These are phyloP conservation scores for Melanomma pulvis-pyrius DNA, from an alignment of 495 filamentous ascomycete genomes.

Conservation along the genomic window DNA sequence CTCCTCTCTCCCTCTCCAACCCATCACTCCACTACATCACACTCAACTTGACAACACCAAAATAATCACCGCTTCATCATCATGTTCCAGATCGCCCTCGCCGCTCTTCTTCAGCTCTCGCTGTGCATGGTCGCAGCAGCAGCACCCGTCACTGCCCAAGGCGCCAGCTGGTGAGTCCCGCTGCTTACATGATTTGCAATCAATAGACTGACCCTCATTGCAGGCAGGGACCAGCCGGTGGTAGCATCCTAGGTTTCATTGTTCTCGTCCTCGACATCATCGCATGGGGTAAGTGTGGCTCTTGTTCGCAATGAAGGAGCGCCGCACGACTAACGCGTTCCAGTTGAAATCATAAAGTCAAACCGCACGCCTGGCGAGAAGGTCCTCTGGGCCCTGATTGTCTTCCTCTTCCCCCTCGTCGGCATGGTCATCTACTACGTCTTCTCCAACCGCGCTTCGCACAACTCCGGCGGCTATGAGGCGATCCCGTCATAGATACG, in stretches of 20 bases:
- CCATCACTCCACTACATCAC: background rate
- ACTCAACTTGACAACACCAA: background rate
- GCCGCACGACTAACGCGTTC: background rate
- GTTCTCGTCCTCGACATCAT: conserved; percentile 56
- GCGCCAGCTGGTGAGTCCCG: conserved; percentile 43
- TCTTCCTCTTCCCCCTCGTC: conserved; percentile 56
- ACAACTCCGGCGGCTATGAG: conserved; percentile 51
- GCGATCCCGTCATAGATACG: conserved; percentile 32
- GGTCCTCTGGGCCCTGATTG: conserved; percentile 54
- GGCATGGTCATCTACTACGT: conserved; percentile 56
- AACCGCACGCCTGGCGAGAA: conserved; percentile 52
- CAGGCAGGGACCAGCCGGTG: conserved; percentile 53
- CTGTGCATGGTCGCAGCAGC: conserved; percentile 48
- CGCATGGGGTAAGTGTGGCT: conserved; percentile 49
- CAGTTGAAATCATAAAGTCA: conserved; percentile 58
- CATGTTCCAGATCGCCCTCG: conserved; percentile 31
- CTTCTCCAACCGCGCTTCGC: conserved; percentile 55
- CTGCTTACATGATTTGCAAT: too few relatives aligned
- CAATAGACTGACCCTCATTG: too few relatives aligned
- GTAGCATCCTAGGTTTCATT: conserved; percentile 54
- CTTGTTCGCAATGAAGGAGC: background rate
- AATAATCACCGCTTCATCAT: conserved; percentile 1
- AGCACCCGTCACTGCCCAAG: conserved; percentile 38
- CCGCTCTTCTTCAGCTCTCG: conserved; percentile 49
- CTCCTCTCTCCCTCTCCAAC: background rate